phyloP scores from a whole-genome alignment of 2,329 filamentous ascomycete genomes.

The Trichoderma sp. region DNA sequence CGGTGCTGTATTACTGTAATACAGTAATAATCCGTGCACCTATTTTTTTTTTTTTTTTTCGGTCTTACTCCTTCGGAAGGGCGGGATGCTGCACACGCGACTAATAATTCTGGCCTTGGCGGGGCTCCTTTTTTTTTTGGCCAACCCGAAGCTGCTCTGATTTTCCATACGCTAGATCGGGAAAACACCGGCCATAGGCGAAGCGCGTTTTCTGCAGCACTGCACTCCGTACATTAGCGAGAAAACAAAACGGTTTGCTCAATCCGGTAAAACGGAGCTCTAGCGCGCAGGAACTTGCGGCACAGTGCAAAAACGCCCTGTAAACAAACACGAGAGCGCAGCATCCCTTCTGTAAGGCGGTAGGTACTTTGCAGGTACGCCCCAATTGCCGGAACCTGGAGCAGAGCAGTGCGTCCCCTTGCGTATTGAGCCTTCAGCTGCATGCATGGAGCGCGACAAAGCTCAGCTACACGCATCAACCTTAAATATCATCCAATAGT shows the following conservation, averaged over 20 bases:
- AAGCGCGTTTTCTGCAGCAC: not conserved
- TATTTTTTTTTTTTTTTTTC: slow-evolving; percentile 3
- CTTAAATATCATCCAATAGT: not conserved
- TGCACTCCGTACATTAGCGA: not conserved
- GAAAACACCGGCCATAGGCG: not conserved
- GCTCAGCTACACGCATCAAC: not conserved
- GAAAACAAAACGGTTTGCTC: not conserved
- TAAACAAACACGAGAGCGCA: not conserved
- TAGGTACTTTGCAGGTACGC: not conserved
- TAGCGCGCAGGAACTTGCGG: not conserved
- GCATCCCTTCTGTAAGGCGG: not conserved
- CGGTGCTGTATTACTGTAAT: no score
- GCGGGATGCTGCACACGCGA: not conserved
- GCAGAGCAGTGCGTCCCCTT: not conserved
- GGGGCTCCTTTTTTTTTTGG: not conserved
- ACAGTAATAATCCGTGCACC: not conserved
- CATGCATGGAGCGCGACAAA: not conserved
- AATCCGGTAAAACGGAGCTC: not conserved
- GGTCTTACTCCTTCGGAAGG: not conserved
- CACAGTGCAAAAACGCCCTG: not conserved
- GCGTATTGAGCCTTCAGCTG: not conserved
- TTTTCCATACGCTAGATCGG: not conserved
- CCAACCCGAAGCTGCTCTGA: not conserved
- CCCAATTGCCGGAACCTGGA: not conserved
- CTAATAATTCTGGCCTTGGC: not conserved